Base-by-base conservation (phyloP, 192 early-diverging fungal genomes). In the Obelidium mucronatum region DNA sequence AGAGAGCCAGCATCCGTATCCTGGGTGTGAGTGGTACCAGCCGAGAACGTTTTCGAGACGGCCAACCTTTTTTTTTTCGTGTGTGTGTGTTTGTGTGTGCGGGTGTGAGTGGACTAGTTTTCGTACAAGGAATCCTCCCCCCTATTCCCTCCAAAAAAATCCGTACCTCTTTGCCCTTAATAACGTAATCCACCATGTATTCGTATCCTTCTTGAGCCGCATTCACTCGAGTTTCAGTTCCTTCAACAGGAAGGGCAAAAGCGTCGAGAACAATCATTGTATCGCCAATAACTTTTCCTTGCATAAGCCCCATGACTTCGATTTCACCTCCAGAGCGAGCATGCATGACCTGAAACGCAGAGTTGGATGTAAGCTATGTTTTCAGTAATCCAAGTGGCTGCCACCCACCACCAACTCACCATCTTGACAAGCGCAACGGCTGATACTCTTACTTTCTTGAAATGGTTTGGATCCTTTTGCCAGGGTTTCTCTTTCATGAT, bases 1-100 rank as follows among this genome's bases (percentile, higher is more conserved):
- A 3, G 96, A 98, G 59, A 99, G 86, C 97, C 97, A 99, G 86
- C 97, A 99, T 5, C 97, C 96, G 77, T 99, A 99, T n/a, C 97
- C 97, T 19, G 97, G 97, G 83, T 99, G 97, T 51, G 91, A 93
- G 79, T 99, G 97, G 86, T 99, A 99, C 97, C 97, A 99, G 0
- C 97, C 97, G 81, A 98, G 89, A 13, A 89, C 93, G 70, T 97
- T 95, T 78, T 99, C 97, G 8, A 93, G 77, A 40, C 95, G 85
- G 4, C 96, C 97, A 11, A 95, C 89, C 90, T 92, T 77, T 31
- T 22, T 58, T 58, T 58, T 58, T n/a, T n/a, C n/a, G n/a, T n/a
- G n/a, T n/a, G n/a, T n/a, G n/a, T n/a, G n/a, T n/a, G n/a, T n/a
- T n/a, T n/a, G n/a, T n/a, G n/a, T n/a, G n/a, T n/a, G n/a, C n/a